Evolutionary conservation across 2,329 filamentous ascomycete species (phyloP).

Genomic region (Apiospora saccharicola): DNA sequence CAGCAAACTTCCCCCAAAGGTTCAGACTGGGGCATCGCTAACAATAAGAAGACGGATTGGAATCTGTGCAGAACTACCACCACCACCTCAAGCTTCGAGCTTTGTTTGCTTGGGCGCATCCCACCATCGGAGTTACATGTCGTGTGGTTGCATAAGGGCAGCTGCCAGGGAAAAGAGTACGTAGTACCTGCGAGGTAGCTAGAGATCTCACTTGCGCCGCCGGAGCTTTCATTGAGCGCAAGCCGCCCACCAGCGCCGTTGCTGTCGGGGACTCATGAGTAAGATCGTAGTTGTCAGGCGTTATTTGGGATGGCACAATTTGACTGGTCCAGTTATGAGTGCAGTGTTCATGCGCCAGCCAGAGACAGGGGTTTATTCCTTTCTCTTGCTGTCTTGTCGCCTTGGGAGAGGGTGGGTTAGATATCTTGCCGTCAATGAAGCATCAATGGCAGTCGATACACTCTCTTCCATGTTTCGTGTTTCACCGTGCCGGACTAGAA

Average conservation of each 20-base stretch:
- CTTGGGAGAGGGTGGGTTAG: constrained; percentile 18
- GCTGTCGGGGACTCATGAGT: constrained; percentile 11
- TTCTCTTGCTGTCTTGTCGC: constrained; percentile 14
- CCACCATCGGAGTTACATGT: constrained; percentile 21
- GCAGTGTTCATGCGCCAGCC: constrained; percentile 21
- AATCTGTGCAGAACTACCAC: constrained; percentile 1
- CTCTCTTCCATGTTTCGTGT: constrained; percentile 23
- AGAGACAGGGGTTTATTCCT: constrained; percentile 21
- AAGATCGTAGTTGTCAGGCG: constrained; percentile 1
- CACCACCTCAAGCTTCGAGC: constrained; percentile 16
- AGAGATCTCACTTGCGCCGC: constrained; percentile 19
- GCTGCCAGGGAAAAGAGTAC: background rate
- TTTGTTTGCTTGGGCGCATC: constrained; percentile 20
- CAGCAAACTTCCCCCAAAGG: constrained; percentile 20
- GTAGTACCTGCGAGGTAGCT: background rate
- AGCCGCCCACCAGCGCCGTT: background rate
- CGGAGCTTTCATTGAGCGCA: constrained; percentile 6
- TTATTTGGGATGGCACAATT: constrained; percentile 21
- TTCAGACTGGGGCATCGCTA: constrained; percentile 10
- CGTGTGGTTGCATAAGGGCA: constrained; percentile 16
- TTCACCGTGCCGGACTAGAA: constrained; percentile 24
- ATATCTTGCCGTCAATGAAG: constrained; percentile 13
- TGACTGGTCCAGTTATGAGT: constrained; percentile 11
- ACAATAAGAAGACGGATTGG: constrained; percentile 19
- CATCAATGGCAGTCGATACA: constrained; percentile 22